Percentiles rank a stretch among this genome's conserved stretches.
Conservation (phyloP, 2,329 filamentous ascomycete genomes). For the Spiromastix sp. region DNA sequence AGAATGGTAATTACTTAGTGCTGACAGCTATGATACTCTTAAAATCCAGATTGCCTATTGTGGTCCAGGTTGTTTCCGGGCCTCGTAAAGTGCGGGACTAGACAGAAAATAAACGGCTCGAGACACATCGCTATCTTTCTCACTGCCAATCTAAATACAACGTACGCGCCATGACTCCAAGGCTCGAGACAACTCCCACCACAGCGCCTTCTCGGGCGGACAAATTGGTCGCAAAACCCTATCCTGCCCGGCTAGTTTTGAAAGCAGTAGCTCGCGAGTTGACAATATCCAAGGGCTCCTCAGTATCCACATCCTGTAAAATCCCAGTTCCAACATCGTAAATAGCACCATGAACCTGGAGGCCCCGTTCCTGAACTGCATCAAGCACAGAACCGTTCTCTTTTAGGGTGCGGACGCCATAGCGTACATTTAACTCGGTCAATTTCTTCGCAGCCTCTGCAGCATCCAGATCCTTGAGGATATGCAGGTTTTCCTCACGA, state of each 20-base stretch:
- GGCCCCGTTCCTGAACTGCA: slow-evolving; percentile 57
- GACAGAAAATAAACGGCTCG: too few relatives aligned
- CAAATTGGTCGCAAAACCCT: too few relatives aligned
- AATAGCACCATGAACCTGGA: slow-evolving; percentile 68
- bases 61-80: too few relatives aligned
- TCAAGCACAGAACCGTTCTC: slow-evolving; percentile 59
- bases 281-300: slow-evolving; percentile 30
- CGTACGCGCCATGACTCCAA: too few relatives aligned
- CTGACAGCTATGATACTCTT: too few relatives aligned
- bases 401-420: slow-evolving; percentile 57
- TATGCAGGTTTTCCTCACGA: slow-evolving; percentile 41
- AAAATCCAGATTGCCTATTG: too few relatives aligned
- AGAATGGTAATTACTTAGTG: too few relatives aligned
- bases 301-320: slow-evolving; percentile 42
- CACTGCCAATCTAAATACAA: too few relatives aligned
- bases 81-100: too few relatives aligned
- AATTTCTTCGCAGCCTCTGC: slow-evolving; percentile 49
- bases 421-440: slow-evolving; percentile 66
- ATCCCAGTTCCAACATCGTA: slow-evolving; percentile 55
- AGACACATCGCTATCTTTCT: too few relatives aligned
- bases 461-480: slow-evolving; percentile 37
- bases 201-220: too few relatives aligned
- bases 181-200: too few relatives aligned
- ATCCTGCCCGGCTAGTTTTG: slow-evolving; percentile 22
- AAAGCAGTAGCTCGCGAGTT: slow-evolving; percentile 31